Evolutionary conservation across 192 early-diverging fungal genomes (phyloP).

Genomic region (Funneliformis mosseae): DNA sequence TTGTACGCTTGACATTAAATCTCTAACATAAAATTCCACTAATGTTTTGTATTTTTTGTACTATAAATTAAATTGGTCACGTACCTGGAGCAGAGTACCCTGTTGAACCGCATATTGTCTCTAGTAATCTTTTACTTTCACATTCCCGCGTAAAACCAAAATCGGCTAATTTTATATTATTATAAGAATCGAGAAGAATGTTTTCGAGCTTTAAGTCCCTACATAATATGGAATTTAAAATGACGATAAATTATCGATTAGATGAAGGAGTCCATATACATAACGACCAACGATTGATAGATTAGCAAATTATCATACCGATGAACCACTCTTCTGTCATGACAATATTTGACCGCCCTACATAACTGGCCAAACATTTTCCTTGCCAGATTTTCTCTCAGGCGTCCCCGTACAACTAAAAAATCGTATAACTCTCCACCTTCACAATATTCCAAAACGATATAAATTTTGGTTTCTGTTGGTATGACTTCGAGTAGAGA

Average conservation of each 20-base stretch:
- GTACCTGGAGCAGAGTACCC: conserved; percentile 81
- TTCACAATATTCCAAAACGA: conserved; percentile 78
- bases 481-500: conserved; percentile 76
- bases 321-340: conserved; percentile 58
- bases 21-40: not conserved
- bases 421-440: conserved; percentile 67
- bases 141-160: conserved; percentile 68
- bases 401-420: conserved; percentile 44
- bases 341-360: conserved; percentile 55
- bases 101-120: conserved; percentile 65
- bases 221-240: not conserved
- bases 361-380: conserved; percentile 55
- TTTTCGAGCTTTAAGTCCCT: conserved; percentile 67
- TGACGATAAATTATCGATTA: not conserved
- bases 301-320: conserved; percentile 27
- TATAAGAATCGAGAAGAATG: conserved; percentile 55
- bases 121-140: conserved; percentile 59
- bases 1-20: not conserved
- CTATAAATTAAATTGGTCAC: not conserved
- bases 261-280: not conserved
- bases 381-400: conserved; percentile 46
- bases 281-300: not conserved
- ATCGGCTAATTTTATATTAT: conserved; percentile 66
- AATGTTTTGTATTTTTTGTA: not conserved
- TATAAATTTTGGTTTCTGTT: conserved; percentile 74